Conservation (phyloP, 176 grass and related monocot species). For the Bonia amplexicaulis region DNA sequence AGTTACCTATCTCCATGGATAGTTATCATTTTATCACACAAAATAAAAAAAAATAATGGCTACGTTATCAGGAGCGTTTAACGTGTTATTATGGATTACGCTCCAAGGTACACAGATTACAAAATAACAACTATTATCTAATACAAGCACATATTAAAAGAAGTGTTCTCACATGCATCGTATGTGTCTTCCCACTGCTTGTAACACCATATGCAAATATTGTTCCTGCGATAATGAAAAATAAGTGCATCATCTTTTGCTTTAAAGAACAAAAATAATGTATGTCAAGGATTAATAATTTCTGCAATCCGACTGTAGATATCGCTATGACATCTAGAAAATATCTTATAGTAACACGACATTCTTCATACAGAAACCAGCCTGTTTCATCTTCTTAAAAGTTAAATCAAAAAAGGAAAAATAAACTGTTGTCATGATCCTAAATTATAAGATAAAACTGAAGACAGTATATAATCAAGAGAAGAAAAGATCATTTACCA, state of each 20-base stretch:
- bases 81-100: neutral
- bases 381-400: neutral
- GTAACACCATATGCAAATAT: constrained; percentile 99
- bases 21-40: neutral
- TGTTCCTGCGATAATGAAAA: constrained; percentile 61
- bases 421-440: neutral
- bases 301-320: neutral
- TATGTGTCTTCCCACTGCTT: constrained; percentile 99
- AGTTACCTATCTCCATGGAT: neutral
- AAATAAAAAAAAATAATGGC: neutral
- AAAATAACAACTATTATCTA: constrained; percentile 7
- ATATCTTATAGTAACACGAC: neutral
- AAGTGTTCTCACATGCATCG: constrained; percentile 88
- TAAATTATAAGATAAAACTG: constrained; percentile 1
- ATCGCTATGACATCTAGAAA: neutral
- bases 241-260: neutral
- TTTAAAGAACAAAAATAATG: constrained; percentile 4
- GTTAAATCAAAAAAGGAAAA: neutral
- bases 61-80: constrained; percentile 1
- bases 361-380: neutral
- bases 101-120: neutral
- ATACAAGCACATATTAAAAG: neutral
- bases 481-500: constrained; percentile 56
- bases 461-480: neutral
- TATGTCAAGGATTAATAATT: neutral